Conservation (phyloP, 805 yeast genomes). For the Wickerhamiella bombiphila region DNA sequence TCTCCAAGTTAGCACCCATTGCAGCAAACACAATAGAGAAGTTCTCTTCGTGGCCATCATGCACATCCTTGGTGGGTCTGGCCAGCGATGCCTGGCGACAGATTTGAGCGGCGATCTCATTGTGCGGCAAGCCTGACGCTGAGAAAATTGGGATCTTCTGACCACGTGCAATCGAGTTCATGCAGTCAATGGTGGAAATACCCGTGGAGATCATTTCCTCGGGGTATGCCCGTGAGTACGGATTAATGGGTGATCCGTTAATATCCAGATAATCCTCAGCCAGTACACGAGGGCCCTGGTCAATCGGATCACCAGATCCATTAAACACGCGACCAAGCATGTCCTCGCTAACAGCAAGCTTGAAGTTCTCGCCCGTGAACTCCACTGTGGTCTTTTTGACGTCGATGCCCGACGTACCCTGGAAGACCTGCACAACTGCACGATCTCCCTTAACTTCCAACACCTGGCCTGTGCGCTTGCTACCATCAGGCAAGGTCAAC, state of each 20-base stretch:
- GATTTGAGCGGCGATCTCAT: constrained; percentile 98
- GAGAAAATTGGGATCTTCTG: constrained; percentile 98
- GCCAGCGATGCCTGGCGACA: constrained; percentile 99
- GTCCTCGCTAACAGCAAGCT: constrained; percentile 91
- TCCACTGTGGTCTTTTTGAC: constrained; percentile 95
- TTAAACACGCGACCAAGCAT: constrained; percentile 95
- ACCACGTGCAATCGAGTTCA: constrained; percentile 99
- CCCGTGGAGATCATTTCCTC: constrained; percentile 99
- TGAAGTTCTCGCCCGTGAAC: constrained; percentile 88
- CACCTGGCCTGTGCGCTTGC: constrained; percentile 92
- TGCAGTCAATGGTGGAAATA: constrained; percentile 94
- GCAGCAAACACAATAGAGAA: constrained; percentile 99
- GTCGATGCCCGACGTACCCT: constrained; percentile 98
- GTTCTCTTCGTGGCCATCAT: constrained; percentile 98
- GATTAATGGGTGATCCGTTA: constrained; percentile 97
- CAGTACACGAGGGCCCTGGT: constrained; percentile 93
- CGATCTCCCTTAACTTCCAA: constrained; percentile 93
- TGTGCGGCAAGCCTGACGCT: constrained; percentile 98
- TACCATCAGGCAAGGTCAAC: constrained; percentile 91
- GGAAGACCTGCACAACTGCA: constrained; percentile 97
- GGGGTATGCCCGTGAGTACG: constrained; percentile 95
- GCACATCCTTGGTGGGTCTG: constrained; percentile 98
- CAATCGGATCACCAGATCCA: constrained; percentile 98
- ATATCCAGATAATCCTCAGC: constrained; percentile 98
- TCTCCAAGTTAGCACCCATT: constrained; percentile 99